A percentile compares a stretch with the other conserved stretches of the same genome.
These are phyloP conservation scores for Chaetomium sp. DNA, from an alignment of 2,329 filamentous ascomycete species.

Conservation along the genomic window DNA sequence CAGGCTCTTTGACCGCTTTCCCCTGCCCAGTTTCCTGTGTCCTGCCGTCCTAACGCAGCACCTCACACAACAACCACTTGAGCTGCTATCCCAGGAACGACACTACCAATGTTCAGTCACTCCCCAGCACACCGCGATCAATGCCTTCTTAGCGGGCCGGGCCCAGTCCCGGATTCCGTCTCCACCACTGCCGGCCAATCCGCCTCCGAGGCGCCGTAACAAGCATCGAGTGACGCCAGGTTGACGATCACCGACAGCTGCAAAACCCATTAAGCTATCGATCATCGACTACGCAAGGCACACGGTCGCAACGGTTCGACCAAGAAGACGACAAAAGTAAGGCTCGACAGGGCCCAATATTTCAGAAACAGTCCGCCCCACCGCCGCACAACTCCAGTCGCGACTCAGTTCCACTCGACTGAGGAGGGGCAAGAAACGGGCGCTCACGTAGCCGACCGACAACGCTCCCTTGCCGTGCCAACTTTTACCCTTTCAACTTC, in stretches of 20 bases:
- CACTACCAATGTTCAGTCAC: background rate
- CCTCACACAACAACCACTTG: no score
- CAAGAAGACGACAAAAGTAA: no score
- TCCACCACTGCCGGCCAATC: background rate
- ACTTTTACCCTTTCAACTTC: background rate
- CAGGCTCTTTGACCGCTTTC: background rate
- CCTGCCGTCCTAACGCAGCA: no score
- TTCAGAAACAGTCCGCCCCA: constrained; percentile 7
- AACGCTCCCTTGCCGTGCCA: background rate
- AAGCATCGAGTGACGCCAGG: constrained; percentile 10
- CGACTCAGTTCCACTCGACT: constrained; percentile 1
- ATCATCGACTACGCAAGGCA: background rate
- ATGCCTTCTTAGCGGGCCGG: background rate
- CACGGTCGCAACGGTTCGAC: background rate
- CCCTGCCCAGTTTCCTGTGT: background rate
- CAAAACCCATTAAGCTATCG: background rate
- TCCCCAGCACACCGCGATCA: background rate
- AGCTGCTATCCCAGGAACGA: background rate
- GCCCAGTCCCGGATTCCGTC: constrained; percentile 1
- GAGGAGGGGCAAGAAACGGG: background rate
- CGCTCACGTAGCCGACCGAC: background rate
- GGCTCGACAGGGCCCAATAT: background rate
- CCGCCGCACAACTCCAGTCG: constrained; percentile 6
- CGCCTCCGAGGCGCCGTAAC: background rate
- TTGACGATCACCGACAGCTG: constrained; percentile 5